Evolutionary conservation across 805 yeast genomes (phyloP).

Genomic region (Saccharomyces kudriavzevii): DNA sequence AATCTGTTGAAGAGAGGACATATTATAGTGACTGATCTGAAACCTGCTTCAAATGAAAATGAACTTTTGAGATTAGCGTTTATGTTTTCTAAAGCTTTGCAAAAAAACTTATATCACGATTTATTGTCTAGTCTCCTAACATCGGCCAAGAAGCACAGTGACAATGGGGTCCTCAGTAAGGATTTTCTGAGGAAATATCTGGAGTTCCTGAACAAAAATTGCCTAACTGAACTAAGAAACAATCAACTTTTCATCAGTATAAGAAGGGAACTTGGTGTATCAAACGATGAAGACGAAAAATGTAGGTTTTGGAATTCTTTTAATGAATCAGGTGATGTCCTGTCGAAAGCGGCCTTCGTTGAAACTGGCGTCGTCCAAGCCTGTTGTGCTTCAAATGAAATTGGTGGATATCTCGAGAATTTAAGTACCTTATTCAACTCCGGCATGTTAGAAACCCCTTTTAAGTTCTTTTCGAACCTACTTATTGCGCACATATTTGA

Average conservation of each 20-base stretch:
- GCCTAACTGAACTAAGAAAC: conserved; percentile 16
- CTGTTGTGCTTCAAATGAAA: conserved; percentile 1
- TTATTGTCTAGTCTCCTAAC: conserved; percentile 10
- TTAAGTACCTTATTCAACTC: conserved; percentile 3
- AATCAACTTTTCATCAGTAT: conserved; percentile 18
- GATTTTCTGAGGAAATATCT: conserved; percentile 6
- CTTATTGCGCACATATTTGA: conserved; percentile 11
- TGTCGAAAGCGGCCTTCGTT: conserved; percentile 9
- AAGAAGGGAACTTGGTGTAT: conserved; percentile 21
- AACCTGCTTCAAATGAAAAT: not conserved
- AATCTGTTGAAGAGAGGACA: conserved; percentile 16
- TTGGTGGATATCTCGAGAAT: conserved; percentile 7
- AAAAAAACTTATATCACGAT: conserved; percentile 8
- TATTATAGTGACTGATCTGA: conserved; percentile 2
- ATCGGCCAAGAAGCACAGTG: conserved; percentile 5
- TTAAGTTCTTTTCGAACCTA: conserved; percentile 8
- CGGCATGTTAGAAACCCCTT: conserved; percentile 2
- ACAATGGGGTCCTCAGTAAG: conserved; percentile 1
- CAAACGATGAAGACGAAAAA: conserved; percentile 22
- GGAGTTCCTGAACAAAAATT: conserved; percentile 14
- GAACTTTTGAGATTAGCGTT: conserved; percentile 6
- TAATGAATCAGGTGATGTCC: conserved; percentile 2
- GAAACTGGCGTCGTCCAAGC: conserved; percentile 14
- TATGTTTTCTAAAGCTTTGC: conserved; percentile 11
- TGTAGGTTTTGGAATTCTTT: conserved; percentile 20